Evolutionary conservation across 2,329 filamentous ascomycete species (phyloP).

Genomic region (Trichoderma koningii): DNA sequence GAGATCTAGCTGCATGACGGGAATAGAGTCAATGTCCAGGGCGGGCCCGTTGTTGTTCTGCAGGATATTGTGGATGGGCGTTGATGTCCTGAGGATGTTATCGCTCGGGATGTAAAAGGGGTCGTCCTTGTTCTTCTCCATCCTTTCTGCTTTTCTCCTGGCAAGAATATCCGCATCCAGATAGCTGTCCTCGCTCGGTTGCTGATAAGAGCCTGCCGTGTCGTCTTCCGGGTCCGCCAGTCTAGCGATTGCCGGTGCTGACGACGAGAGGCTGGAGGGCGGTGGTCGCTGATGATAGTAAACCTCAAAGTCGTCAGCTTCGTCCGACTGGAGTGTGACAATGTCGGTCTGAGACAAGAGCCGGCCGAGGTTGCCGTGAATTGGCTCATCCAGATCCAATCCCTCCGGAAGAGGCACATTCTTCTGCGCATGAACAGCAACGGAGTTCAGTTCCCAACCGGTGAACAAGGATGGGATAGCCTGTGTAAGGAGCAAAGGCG

Average conservation of each 20-base stretch:
- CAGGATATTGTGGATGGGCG: constrained; percentile 76
- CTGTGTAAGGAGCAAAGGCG: constrained; percentile 83
- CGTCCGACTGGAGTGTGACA: constrained; percentile 51
- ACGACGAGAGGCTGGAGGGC: constrained; percentile 53
- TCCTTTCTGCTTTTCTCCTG: constrained; percentile 71
- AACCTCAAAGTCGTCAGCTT: constrained; percentile 66
- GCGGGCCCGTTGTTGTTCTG: constrained; percentile 72
- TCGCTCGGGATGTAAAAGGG: constrained; percentile 83
- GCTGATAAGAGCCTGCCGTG: constrained; percentile 57
- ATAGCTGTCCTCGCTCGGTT: constrained; percentile 63
- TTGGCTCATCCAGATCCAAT: constrained; percentile 77
- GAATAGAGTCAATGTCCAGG: constrained; percentile 90
- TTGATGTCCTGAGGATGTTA: constrained; percentile 63
- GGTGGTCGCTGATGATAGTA: constrained; percentile 64
- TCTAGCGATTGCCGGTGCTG: constrained; percentile 55
- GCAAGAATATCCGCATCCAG: constrained; percentile 74
- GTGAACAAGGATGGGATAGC: constrained; percentile 86
- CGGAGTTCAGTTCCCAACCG: constrained; percentile 88
- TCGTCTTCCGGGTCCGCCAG: constrained; percentile 56
- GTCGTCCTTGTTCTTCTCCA: constrained; percentile 85
- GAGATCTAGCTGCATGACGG: constrained; percentile 89
- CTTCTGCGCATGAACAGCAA: constrained; percentile 76
- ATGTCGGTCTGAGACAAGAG: constrained; percentile 65
- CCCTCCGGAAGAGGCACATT: constrained; percentile 80
- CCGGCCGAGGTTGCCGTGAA: constrained; percentile 71